Conservation (phyloP, 2,329 filamentous ascomycete species). For the Rhinocladiella similis region DNA sequence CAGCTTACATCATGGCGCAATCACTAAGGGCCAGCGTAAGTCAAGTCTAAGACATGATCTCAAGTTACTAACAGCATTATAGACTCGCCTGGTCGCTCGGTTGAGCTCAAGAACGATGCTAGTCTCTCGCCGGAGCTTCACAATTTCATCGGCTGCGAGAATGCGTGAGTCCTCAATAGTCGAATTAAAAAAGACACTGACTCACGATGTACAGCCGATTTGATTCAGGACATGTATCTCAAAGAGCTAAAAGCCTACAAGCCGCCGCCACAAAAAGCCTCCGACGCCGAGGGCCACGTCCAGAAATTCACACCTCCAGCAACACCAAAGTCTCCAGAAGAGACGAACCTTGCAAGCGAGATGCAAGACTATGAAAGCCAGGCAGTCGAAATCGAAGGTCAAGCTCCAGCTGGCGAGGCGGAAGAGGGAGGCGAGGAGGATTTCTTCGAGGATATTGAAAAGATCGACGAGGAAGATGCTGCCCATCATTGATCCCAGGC, state of each 20-base stretch:
- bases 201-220: constrained; percentile 68
- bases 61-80: constrained; percentile 30
- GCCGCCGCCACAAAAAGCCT: constrained; percentile 75
- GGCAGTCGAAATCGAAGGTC: constrained; percentile 91
- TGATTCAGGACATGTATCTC: constrained; percentile 97
- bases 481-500: constrained; percentile 31
- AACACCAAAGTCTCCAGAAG: constrained; percentile 85
- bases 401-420: constrained; percentile 60
- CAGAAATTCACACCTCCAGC: constrained; percentile 81
- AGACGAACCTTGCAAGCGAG: constrained; percentile 86
- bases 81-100: constrained; percentile 64
- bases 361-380: constrained; percentile 93
- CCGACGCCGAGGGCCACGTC: constrained; percentile 86
- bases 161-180: constrained; percentile 53
- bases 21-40: constrained; percentile 63
- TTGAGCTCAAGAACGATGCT: constrained; percentile 39
- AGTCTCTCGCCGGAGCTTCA: constrained; percentile 61
- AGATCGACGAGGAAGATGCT: constrained; percentile 50
- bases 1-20: constrained; percentile 49
- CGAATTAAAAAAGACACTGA: background rate
- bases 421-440: constrained; percentile 55
- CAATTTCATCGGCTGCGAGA: constrained; percentile 59
- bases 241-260: constrained; percentile 97
- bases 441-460: constrained; percentile 78
- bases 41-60: constrained; percentile 8